These are phyloP conservation scores for Rosa lucieae DNA, from an alignment of 306 rosid species.

Conservation along the genomic window DNA sequence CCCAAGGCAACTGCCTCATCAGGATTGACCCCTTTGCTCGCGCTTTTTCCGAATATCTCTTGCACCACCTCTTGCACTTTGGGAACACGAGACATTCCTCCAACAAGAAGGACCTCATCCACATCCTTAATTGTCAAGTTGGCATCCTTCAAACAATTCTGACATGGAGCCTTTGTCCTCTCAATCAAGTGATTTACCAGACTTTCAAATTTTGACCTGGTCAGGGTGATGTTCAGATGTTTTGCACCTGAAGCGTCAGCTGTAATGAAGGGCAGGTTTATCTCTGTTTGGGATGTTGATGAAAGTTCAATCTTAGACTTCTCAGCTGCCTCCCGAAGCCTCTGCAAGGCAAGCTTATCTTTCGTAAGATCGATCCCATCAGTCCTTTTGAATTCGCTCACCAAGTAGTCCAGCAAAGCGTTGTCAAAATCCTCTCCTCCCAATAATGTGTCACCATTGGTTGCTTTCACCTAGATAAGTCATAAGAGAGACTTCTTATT, in stretches of 20 bases:
- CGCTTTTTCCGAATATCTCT: neutral
- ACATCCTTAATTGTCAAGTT: constrained; percentile 26
- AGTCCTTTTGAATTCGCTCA: constrained; percentile 40
- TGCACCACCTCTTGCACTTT: constrained; percentile 1
- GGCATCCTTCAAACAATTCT: constrained; percentile 53
- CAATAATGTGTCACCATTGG: constrained; percentile 58
- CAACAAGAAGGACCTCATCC: constrained; percentile 60
- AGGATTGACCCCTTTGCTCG: constrained; percentile 3
- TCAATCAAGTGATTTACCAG: constrained; percentile 49
- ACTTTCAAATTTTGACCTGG: constrained; percentile 37
- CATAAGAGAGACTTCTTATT: too few species aligned
- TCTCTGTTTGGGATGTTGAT: constrained; percentile 55
- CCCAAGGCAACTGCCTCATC: constrained; percentile 20
- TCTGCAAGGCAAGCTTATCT: constrained; percentile 56
- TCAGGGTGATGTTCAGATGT: neutral
- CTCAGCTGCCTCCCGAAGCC: constrained; percentile 61
- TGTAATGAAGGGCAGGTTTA: constrained; percentile 51
- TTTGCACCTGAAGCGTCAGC: constrained; percentile 44
- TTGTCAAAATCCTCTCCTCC: constrained; percentile 67
- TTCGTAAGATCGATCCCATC: constrained; percentile 49
- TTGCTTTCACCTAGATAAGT: constrained; percentile 28
- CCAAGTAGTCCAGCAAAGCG: constrained; percentile 45
- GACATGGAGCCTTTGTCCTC: constrained; percentile 50
- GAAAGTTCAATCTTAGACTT: constrained; percentile 55
- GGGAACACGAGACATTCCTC: constrained; percentile 48